Base-by-base conservation (phyloP, 805 yeast genomes). In the Blastobotrys terrestris region DNA sequence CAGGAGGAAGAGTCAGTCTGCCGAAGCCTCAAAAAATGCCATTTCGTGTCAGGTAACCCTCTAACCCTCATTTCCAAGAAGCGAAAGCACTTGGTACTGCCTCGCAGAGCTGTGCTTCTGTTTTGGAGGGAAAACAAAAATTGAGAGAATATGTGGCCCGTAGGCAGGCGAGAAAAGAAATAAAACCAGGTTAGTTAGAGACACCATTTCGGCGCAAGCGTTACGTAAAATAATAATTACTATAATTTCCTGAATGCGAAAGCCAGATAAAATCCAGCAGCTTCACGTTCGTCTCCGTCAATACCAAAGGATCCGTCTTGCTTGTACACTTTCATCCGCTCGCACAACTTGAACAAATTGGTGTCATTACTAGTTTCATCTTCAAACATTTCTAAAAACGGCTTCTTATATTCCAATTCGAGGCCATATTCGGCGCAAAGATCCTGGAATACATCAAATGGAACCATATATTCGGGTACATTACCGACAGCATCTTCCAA, bases 391-490 rank as follows among this genome's bases (percentile, higher is more conserved):
- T 89, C 90, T 58, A 84, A 78, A 61, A 94, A 92, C 50, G 87
- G 84, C 73, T 83, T 83, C 62, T 84, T 84, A 60, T 80, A 80
- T 54, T 84, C 77, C 54, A 94, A 70, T 53, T 81, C 84, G 56
- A 92, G 69, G 13, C 88, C 88, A 66, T 82, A 87, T 54, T 89
- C 95, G 63, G 84, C 88, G 44, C 97, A 95, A 51, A 92, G 70
- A 52, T 84, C 80, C 67, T 96, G 77, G 53, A 94, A 79, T 1
- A 84, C 79, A 63, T 92, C 97, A 68, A 94, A 90, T 1, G 97
- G 98, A 4, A 94, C 97, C 3, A 94, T 95, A 63, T 86, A 94
- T 64, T 94, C 99, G 0, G 98, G 98, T 20, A 94, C 97, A 62
- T 94, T 84, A 56, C 89, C 97, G 48, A 94, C 92, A 0, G 99